Evolutionary conservation across 164 flowering plant species (phyloP).

Genomic region (grape (Vitis vinifera)): DNA sequence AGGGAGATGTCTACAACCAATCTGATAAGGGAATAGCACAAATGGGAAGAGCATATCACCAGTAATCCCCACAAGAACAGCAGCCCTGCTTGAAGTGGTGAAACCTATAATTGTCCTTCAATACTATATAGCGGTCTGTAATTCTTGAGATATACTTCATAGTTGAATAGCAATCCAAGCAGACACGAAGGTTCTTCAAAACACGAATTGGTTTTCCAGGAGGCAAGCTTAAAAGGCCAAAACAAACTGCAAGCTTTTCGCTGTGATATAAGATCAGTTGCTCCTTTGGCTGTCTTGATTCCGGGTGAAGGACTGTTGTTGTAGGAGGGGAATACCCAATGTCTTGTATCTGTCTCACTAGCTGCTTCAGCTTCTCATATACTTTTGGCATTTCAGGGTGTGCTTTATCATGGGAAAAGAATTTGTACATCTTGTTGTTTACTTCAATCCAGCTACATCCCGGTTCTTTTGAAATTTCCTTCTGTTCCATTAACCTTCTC

Average conservation of each 20-base stretch:
- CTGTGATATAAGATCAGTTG: conserved; percentile 19
- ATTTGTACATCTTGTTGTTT: conserved; percentile 17
- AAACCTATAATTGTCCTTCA: conserved; percentile 26
- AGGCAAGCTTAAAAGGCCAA: conserved; percentile 23
- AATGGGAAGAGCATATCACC: conserved; percentile 9
- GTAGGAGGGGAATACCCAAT: conserved; percentile 17
- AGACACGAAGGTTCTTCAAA: conserved; percentile 25
- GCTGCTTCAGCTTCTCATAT: conserved; percentile 15
- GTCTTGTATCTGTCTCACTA: conserved; percentile 23
- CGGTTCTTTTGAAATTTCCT: conserved; percentile 22
- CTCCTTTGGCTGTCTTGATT: conserved; percentile 7
- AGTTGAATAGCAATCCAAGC: conserved; percentile 22
- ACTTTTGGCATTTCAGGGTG: conserved; percentile 17
- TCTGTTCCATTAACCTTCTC: conserved; percentile 17
- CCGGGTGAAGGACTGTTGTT: conserved; percentile 8
- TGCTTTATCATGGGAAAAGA: conserved; percentile 21
- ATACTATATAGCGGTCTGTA: conserved; percentile 14
- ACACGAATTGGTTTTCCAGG: conserved; percentile 20
- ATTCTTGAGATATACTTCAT: conserved; percentile 21
- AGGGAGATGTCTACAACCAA: no score
- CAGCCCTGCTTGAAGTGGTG: conserved; percentile 25
- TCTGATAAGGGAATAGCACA: no score
- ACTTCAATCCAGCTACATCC: conserved; percentile 37
- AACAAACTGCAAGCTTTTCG: conserved; percentile 28
- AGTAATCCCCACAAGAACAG: conserved; percentile 30